Conservation (phyloP, 2,329 filamentous ascomycete genomes). For the Chaetomiaceae sp. region DNA sequence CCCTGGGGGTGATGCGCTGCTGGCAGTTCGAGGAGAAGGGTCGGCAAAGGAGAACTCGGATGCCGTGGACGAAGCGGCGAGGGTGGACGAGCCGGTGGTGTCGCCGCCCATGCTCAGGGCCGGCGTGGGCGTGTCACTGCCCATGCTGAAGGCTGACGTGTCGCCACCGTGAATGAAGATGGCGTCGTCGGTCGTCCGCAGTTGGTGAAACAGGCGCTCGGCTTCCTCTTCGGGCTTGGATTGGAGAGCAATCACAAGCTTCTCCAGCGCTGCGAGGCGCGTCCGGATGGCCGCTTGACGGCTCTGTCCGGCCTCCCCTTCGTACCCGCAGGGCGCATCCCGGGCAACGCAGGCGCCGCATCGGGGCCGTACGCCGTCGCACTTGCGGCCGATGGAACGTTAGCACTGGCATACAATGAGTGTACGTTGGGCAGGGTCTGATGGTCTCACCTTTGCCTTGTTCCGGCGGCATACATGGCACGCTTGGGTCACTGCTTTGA, state of each 20-base stretch:
- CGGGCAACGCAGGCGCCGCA: constrained; percentile 28
- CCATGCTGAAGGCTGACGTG: background rate
- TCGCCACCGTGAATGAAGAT: constrained; percentile 4
- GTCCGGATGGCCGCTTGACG: constrained; percentile 27
- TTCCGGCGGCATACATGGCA: constrained; percentile 27
- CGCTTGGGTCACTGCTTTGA: constrained; percentile 26
- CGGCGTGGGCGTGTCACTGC: background rate
- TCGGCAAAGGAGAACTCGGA: no score
- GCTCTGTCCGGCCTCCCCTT: constrained; percentile 29
- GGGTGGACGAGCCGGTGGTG: no score
- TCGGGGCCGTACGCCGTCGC: constrained; percentile 28
- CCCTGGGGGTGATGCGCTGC: no score
- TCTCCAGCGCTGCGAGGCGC: constrained; percentile 27
- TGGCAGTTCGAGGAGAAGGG: no score
- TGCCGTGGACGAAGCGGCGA: no score
- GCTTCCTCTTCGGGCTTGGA: constrained; percentile 22
- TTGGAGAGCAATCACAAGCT: constrained; percentile 24
- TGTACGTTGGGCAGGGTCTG: background rate
- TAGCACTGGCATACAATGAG: background rate
- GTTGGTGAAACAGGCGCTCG: constrained; percentile 21
- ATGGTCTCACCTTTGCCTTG: constrained; percentile 24
- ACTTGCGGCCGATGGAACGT: constrained; percentile 19
- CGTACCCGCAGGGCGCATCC: constrained; percentile 27
- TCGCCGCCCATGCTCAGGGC: no score
- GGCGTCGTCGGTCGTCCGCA: constrained; percentile 22